Conservation (phyloP, 345 rosid genomes). For the Arabis hirsuta region DNA sequence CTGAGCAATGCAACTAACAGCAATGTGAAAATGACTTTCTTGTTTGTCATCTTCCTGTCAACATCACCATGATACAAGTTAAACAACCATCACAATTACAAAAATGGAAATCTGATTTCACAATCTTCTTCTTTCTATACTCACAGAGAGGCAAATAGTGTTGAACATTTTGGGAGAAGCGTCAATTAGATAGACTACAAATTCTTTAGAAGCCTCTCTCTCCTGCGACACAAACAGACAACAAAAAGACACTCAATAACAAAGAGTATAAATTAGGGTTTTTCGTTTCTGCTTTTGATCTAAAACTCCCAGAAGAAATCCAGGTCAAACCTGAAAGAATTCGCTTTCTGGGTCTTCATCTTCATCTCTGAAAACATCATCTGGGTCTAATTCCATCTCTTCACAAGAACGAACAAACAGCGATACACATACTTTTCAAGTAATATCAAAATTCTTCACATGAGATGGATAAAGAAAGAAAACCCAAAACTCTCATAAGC, state of each 20-base stretch:
- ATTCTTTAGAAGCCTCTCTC: constrained; percentile 69
- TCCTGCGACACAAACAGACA: constrained; percentile 47
- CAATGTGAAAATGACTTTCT: constrained; percentile 74
- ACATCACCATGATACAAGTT: constrained; percentile 16
- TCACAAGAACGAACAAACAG: constrained; percentile 7
- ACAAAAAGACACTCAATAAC: constrained; percentile 2
- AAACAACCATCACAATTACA: background rate
- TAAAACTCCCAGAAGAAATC: background rate
- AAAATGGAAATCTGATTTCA: background rate
- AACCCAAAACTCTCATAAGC: background rate
- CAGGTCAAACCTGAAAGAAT: constrained; percentile 55
- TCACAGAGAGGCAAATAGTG: constrained; percentile 58
- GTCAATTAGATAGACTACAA: constrained; percentile 75
- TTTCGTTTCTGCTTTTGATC: background rate
- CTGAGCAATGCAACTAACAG: constrained; percentile 70
- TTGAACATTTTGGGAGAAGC: constrained; percentile 90
- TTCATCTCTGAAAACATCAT: constrained; percentile 88
- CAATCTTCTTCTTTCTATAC: constrained; percentile 24
- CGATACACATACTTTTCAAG: background rate
- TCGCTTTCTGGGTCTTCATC: constrained; percentile 73
- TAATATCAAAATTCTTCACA: constrained; percentile 1
- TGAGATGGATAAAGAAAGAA: background rate
- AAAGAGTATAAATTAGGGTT: constrained; percentile 15
- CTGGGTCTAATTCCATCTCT: constrained; percentile 80
- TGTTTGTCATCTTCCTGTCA: constrained; percentile 64